A percentile compares a stretch with the other conserved stretches of the same genome.
These are phyloP conservation scores for Xerocomus nothofagi DNA, from an alignment of 1,284 basidiomycete species.

Conservation along the genomic window DNA sequence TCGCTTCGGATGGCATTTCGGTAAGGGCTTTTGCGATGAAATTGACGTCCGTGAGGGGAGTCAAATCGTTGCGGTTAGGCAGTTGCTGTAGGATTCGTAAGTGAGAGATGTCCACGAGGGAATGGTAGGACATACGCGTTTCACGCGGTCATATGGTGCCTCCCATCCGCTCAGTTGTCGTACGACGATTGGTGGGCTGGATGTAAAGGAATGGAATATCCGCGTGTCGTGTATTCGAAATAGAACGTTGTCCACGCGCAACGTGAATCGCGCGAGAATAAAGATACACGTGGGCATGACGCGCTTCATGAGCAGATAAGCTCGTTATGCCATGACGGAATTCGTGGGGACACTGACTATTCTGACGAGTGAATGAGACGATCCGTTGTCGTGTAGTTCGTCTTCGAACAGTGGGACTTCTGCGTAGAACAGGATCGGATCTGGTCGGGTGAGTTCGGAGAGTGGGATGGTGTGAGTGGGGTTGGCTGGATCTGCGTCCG, in stretches of 20 bases:
- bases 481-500: slow-evolving; percentile 52
- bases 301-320: slow-evolving; percentile 53
- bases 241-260: slow-evolving; percentile 93
- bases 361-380: slow-evolving; percentile 77
- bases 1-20: slow-evolving; percentile 57
- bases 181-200: slow-evolving; percentile 61
- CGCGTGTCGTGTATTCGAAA: slow-evolving; percentile 92
- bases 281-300: slow-evolving; percentile 98
- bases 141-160: slow-evolving; percentile 81
- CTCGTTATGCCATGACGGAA: neutral
- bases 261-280: slow-evolving; percentile 87
- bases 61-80: slow-evolving; percentile 81
- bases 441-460: slow-evolving; percentile 80
- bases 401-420: slow-evolving; percentile 92
- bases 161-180: slow-evolving; percentile 90
- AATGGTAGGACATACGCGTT: slow-evolving; percentile 52
- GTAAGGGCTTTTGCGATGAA: slow-evolving; percentile 82
- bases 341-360: slow-evolving; percentile 60
- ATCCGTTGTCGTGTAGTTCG: slow-evolving; percentile 93
- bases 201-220: slow-evolving; percentile 82
- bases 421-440: slow-evolving; percentile 94
- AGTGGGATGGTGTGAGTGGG: slow-evolving; percentile 71
- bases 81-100: slow-evolving; percentile 53
- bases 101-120: slow-evolving; percentile 2
- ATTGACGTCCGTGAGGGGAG: slow-evolving; percentile 84